Conservation (phyloP, 441 rosid genomes). For the Heliophila coronopifolia region DNA sequence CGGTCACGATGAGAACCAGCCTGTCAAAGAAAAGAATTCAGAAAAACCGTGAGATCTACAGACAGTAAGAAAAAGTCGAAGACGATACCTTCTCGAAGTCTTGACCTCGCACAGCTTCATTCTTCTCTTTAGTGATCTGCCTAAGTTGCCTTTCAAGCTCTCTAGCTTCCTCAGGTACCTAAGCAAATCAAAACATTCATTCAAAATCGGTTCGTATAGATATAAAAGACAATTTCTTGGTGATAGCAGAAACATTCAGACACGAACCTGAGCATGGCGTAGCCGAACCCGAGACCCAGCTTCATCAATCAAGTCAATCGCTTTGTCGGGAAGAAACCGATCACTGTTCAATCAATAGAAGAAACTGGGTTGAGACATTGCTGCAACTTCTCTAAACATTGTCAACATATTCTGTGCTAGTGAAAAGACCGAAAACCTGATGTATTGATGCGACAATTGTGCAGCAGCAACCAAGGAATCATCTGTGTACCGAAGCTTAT, state of each 20-base stretch:
- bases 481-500: conserved; percentile 74
- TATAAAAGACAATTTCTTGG: too few species aligned
- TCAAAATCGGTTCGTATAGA: too few species aligned
- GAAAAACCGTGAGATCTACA: not conserved
- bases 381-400: not conserved
- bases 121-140: conserved; percentile 91
- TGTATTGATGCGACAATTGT: conserved; percentile 78
- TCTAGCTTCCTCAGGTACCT: conserved; percentile 99
- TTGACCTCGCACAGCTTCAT: conserved; percentile 93
- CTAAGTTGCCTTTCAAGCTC: conserved; percentile 97
- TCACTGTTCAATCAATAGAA: conserved; percentile 45
- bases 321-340: conserved; percentile 97
- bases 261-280: conserved; percentile 80
- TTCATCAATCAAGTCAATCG: conserved; percentile 97
- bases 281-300: conserved; percentile 99
- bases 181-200: conserved; percentile 1
- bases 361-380: not conserved
- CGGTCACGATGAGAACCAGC: conserved; percentile 89
- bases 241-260: not conserved
- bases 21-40: conserved; percentile 51
- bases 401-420: conserved; percentile 1
- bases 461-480: conserved; percentile 86
- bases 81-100: conserved; percentile 99
- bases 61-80: too few species aligned
- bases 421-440: conserved; percentile 42